Conservation (phyloP, 1,284 basidiomycete species). For the Cryptococcus sp. region DNA sequence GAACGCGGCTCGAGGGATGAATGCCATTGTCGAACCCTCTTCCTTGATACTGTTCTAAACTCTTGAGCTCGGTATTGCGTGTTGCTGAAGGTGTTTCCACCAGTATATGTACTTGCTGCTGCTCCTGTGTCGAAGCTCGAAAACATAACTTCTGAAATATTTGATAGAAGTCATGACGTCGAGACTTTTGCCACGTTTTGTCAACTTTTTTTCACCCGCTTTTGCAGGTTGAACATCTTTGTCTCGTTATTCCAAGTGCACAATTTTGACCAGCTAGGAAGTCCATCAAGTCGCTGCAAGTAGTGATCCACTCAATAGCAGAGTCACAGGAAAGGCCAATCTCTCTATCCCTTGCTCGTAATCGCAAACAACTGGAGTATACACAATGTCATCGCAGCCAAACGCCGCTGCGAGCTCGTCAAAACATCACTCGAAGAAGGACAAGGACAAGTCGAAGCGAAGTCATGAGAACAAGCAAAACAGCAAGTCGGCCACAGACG, state of each 20-base stretch:
- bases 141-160: neutral
- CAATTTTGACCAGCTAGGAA: no score
- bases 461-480: conserved; percentile 5
- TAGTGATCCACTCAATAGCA: no score
- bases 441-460: conserved; percentile 11
- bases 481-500: conserved; percentile 6
- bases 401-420: conserved; percentile 22
- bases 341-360: no score
- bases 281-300: no score
- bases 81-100: no score
- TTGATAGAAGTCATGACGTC: conserved; percentile 11
- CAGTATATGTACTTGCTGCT: no score
- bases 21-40: conserved; percentile 26
- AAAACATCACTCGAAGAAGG: conserved; percentile 20
- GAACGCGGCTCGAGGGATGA: conserved; percentile 51
- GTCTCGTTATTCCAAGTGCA: neutral
- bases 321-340: no score
- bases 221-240: neutral
- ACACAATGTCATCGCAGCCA: conserved; percentile 2
- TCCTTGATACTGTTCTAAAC: no score
- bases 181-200: conserved; percentile 8
- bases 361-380: no score
- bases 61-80: no score
- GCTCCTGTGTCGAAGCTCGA: no score
- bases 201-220: conserved; percentile 5